These are phyloP conservation scores for Hordeum vulgare DNA, from an alignment of 176 grass and related monocot species.

Conservation along the genomic window MorexV3_pseudomolecules_assembly NC_058523.1:379404899-379405398, in stretches of 20 bases:
- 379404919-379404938: conserved; percentile 75
- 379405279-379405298: conserved; percentile 94
- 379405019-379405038: too few species aligned
- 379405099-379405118: conserved; percentile 44
- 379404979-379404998: conserved; percentile 14
- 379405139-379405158: conserved; percentile 90
- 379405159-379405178: conserved; percentile 98
- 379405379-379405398: neutral
- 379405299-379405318: conserved; percentile 96
- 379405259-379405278: conserved; percentile 81
- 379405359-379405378: neutral
- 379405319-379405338: conserved; percentile 31
- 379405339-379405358: neutral
- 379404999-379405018: neutral
- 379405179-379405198: conserved; percentile 96
- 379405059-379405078: too few species aligned
- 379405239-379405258: conserved; percentile 97
- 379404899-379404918: conserved; percentile 80
- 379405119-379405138: conserved; percentile 77
- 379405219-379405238: conserved; percentile 80
- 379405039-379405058: too few species aligned
- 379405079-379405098: too few species aligned
- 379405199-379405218: conserved; percentile 33
- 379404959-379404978: conserved; percentile 97
- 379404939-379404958: conserved; percentile 95